A percentile compares a stretch with the other conserved stretches of the same genome.
Conservation (phyloP, 2,329 filamentous ascomycete genomes). For the Aspergillus sp. region DNA sequence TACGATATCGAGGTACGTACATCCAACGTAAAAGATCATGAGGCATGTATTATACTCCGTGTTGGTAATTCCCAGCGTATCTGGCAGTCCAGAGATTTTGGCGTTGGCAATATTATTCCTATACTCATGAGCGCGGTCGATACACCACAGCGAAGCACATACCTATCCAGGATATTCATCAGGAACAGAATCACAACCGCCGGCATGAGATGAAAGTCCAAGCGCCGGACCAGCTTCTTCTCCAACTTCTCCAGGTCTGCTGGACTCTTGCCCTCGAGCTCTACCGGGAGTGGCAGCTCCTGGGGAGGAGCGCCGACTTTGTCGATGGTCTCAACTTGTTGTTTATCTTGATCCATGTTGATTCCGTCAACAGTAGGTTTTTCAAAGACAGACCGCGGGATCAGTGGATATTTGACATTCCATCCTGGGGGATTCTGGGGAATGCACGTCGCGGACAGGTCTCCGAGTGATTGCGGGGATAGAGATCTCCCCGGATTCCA, state of each 20-base stretch:
- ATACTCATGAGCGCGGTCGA: background rate
- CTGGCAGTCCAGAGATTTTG: background rate
- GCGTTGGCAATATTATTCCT: slow-evolving; percentile 4
- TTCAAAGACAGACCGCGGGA: background rate
- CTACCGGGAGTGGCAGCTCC: slow-evolving; percentile 1
- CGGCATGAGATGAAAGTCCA: background rate
- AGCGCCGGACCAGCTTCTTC: background rate
- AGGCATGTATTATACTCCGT: background rate
- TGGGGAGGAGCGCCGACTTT: background rate
- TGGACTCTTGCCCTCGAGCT: background rate
- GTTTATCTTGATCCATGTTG: background rate
- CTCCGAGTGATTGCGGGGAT: background rate
- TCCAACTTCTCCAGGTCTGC: background rate
- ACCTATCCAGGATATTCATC: slow-evolving; percentile 5
- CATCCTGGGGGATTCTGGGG: background rate
- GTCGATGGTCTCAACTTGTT: background rate
- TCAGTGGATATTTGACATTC: background rate
- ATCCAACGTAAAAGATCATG: slow-evolving; percentile 1
- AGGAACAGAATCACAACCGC: slow-evolving; percentile 4
- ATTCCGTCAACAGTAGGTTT: background rate
- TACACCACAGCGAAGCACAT: background rate
- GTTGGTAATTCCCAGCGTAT: background rate
- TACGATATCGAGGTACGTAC: background rate
- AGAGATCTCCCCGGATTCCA: too few species aligned
- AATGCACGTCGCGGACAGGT: background rate